Evolutionary conservation across 257 asterid species (phyloP).

Genomic region (Lithospermum erythrorhizon): DNA sequence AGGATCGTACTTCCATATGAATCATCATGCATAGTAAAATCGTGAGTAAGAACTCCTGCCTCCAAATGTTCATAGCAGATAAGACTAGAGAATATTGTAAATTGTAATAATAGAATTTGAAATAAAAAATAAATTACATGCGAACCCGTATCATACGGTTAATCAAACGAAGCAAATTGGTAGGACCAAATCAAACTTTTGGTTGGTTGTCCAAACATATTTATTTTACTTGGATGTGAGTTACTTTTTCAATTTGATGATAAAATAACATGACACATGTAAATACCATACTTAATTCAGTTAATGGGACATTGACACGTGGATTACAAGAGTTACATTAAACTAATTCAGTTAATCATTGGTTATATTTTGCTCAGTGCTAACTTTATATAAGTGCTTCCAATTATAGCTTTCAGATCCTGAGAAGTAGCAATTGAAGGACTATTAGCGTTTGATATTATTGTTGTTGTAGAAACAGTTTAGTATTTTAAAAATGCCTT

Average conservation of each 20-base stretch:
- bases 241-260: background rate
- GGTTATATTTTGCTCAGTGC: background rate
- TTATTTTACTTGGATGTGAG: background rate
- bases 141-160: constrained; percentile 18
- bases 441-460: background rate
- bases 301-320: constrained; percentile 8
- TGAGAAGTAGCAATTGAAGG: background rate
- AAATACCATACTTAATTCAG: background rate
- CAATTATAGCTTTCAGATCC: background rate
- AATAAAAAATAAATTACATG: no score
- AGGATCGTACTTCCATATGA: no score
- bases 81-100: no score
- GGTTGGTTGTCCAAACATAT: constrained; percentile 28
- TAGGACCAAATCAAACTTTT: constrained; percentile 25
- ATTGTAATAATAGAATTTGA: no score
- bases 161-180: constrained; percentile 23
- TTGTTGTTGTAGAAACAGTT: background rate
- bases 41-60: no score
- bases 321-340: constrained; percentile 1
- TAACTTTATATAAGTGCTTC: constrained; percentile 4
- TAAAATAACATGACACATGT: background rate
- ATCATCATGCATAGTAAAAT: no score
- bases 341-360: background rate
- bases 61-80: no score
- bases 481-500: constrained; percentile 35